These are phyloP conservation scores for Pestalotiopsis sp. DNA, from an alignment of 2,329 filamentous ascomycete genomes.

Conservation along the genomic window DNA sequence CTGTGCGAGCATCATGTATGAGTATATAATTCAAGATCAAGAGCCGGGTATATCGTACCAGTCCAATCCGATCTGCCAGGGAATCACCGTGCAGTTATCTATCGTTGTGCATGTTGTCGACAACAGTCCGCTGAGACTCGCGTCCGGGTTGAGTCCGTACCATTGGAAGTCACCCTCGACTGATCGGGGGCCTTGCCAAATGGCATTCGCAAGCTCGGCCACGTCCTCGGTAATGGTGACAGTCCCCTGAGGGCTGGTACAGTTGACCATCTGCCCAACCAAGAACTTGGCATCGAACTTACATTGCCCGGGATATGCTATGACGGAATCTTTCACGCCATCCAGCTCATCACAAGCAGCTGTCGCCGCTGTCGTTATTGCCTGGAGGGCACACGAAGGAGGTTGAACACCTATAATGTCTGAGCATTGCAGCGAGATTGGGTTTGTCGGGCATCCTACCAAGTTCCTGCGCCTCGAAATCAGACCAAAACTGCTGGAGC, in stretches of 20 bases:
- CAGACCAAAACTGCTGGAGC: not conserved
- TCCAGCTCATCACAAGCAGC: conserved; percentile 40
- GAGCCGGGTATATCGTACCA: not conserved
- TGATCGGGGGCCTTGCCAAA: not conserved
- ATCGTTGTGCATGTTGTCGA: not conserved
- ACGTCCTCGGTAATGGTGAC: not conserved
- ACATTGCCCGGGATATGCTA: conserved; percentile 19
- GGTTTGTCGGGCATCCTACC: not conserved
- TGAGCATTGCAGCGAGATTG: not conserved
- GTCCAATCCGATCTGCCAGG: not conserved
- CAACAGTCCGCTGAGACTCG: not conserved
- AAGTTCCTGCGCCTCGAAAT: not conserved
- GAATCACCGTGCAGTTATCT: conserved; percentile 7
- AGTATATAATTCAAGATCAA: not conserved
- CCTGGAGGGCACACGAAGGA: conserved; percentile 2
- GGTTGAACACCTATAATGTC: not conserved
- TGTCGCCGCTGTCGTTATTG: not conserved
- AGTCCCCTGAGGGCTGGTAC: not conserved
- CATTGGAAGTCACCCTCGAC: conserved; percentile 5
- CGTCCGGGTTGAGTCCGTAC: conserved; percentile 4
- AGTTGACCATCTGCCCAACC: not conserved
- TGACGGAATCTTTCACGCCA: conserved; percentile 41
- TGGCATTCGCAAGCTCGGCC: not conserved
- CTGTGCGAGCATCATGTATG: not conserved
- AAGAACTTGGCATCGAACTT: conserved; percentile 3